Conservation (phyloP, 208 protist genomes). For the Kentomonas sorsogonicus region DNA sequence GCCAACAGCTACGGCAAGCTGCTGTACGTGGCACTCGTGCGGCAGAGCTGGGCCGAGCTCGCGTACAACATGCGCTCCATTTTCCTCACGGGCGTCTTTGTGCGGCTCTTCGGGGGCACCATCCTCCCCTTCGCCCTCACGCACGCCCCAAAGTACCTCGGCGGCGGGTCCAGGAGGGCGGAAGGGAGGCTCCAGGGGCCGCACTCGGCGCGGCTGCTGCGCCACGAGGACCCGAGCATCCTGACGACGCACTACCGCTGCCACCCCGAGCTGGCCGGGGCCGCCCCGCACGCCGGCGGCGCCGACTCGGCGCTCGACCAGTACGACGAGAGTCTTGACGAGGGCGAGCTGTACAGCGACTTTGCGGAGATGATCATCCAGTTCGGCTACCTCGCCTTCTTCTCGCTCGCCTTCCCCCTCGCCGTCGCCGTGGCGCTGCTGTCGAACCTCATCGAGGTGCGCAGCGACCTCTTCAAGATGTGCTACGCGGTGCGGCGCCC, state of each 20-base stretch:
- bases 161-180: background rate
- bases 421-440: constrained; percentile 46
- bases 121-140: constrained; percentile 52
- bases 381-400: constrained; percentile 69
- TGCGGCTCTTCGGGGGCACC: constrained; percentile 41
- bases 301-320: constrained; percentile 29
- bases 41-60: constrained; percentile 40
- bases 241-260: too few species aligned
- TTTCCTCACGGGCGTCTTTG: constrained; percentile 36
- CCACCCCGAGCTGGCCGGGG: background rate
- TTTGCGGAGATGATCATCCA: constrained; percentile 79
- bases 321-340: constrained; percentile 33
- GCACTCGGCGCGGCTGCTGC: background rate
- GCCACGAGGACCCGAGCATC: too few species aligned
- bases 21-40: constrained; percentile 56
- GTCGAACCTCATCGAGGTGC: constrained; percentile 68
- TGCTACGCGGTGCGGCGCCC: constrained; percentile 51
- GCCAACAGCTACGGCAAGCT: constrained; percentile 64
- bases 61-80: constrained; percentile 29
- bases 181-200: background rate
- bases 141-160: constrained; percentile 15
- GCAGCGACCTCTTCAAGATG: constrained; percentile 62
- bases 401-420: constrained; percentile 58
- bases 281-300: constrained; percentile 20
- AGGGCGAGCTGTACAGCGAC: constrained; percentile 64